phyloP scores from a whole-genome alignment of 805 yeast genomes.

The Teunomyces panamensis region DNA sequence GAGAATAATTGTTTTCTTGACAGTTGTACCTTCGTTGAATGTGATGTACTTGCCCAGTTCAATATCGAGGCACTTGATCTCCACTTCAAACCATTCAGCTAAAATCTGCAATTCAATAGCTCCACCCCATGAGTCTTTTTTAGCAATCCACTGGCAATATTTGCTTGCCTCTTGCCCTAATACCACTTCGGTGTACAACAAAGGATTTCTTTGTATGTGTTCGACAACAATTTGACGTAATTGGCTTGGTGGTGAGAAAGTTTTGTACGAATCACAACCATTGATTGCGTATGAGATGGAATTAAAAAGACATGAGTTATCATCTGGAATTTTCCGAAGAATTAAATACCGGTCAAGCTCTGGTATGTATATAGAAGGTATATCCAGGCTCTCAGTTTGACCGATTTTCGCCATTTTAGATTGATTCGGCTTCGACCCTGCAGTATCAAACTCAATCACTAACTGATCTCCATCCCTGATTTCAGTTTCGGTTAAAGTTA shows the following conservation, averaged over 20 bases:
- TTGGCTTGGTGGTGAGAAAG: constrained; percentile 42
- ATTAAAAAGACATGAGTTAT: constrained; percentile 74
- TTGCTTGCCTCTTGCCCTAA: constrained; percentile 49
- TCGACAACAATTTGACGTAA: constrained; percentile 53
- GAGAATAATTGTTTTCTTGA: constrained; percentile 45
- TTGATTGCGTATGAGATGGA: constrained; percentile 53
- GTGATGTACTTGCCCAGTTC: constrained; percentile 56
- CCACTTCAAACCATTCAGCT: constrained; percentile 47
- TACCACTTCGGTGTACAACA: constrained; percentile 50
- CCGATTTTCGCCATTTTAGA: background rate
- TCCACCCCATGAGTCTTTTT: constrained; percentile 75
- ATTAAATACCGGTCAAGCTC: constrained; percentile 34
- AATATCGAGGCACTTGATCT: constrained; percentile 62
- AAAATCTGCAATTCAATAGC: constrained; percentile 72
- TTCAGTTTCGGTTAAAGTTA: constrained; percentile 39
- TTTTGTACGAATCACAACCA: constrained; percentile 28
- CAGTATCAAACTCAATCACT: constrained; percentile 27
- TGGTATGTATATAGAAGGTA: constrained; percentile 23
- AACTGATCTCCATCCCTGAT: constrained; percentile 61
- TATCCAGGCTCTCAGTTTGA: constrained; percentile 11
- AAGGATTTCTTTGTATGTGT: constrained; percentile 38
- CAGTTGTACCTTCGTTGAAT: constrained; percentile 42
- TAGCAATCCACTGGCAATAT: constrained; percentile 60
- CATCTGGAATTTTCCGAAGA: constrained; percentile 65
- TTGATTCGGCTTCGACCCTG: background rate